A percentile compares a stretch with the other conserved stretches of the same genome.
Conservation (phyloP, 2,329 filamentous ascomycete genomes). For the Podosphaera xanthii region DNA sequence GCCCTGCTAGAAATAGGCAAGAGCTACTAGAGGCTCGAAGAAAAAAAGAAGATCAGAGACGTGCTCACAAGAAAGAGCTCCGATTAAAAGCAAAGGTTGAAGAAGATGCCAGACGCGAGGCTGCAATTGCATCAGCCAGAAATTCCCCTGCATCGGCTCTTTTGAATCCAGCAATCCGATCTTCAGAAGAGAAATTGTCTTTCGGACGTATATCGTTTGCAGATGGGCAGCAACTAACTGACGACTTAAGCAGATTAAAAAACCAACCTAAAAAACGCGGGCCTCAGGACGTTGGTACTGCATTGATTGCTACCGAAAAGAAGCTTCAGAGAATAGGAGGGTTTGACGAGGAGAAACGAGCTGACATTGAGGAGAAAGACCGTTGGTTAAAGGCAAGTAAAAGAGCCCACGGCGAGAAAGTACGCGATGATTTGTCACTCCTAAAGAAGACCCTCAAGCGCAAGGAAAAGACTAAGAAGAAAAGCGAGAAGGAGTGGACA, state of each 20-base stretch:
- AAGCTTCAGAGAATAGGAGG: conserved; percentile 59
- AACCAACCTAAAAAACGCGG: conserved; percentile 58
- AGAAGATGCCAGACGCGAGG: conserved; percentile 44
- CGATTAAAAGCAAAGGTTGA: conserved; percentile 57
- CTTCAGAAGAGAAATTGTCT: conserved; percentile 47
- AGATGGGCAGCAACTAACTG: conserved; percentile 61
- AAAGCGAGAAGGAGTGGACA: conserved; percentile 75
- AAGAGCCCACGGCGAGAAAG: conserved; percentile 69
- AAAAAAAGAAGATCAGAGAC: conserved; percentile 67
- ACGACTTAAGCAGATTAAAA: conserved; percentile 37
- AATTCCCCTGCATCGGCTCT: conserved; percentile 32
- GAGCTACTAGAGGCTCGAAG: conserved; percentile 80
- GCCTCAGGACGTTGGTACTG: conserved; percentile 62
- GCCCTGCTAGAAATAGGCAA: conserved; percentile 63
- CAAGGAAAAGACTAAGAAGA: conserved; percentile 73
- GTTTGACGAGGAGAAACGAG: conserved; percentile 59
- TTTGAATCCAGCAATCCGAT: conserved; percentile 30
- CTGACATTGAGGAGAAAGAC: conserved; percentile 81
- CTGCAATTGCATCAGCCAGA: conserved; percentile 33
- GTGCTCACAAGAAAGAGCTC: conserved; percentile 71
- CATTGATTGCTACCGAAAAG: conserved; percentile 65
- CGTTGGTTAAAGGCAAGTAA: conserved; percentile 80
- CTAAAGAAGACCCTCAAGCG: conserved; percentile 90
- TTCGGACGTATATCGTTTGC: conserved; percentile 83
- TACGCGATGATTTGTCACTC: conserved; percentile 64